phyloP scores from a whole-genome alignment of 352 stramenopile genomes.

The Globisporangium abappressorium region DNA sequence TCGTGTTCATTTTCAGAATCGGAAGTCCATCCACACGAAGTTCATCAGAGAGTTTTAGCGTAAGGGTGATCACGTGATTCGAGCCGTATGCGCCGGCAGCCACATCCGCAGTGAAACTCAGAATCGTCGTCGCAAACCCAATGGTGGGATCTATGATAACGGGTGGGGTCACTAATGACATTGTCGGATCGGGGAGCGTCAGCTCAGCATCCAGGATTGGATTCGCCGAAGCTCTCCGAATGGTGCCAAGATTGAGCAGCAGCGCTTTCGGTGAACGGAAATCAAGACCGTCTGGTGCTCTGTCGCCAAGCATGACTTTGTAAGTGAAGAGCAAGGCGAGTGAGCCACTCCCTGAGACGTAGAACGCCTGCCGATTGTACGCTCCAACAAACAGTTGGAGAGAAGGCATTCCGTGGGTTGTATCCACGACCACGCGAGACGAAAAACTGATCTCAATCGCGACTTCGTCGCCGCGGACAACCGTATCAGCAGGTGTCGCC shows the following conservation, averaged over 20 bases:
- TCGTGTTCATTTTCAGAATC: conserved; percentile 60
- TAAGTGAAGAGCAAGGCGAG: conserved; percentile 63
- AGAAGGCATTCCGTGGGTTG: conserved; percentile 46
- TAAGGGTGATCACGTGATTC: conserved; percentile 71
- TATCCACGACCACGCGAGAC: conserved; percentile 49
- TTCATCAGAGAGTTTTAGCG: conserved; percentile 72
- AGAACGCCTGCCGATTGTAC: conserved; percentile 62
- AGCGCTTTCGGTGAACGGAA: conserved; percentile 50
- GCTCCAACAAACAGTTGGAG: conserved; percentile 55
- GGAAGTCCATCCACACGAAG: conserved; percentile 54
- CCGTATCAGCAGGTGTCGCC: conserved; percentile 31
- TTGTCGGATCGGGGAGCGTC: conserved; percentile 36
- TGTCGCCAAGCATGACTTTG: conserved; percentile 57
- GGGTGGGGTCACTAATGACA: conserved; percentile 37
- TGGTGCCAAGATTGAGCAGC: conserved; percentile 59
- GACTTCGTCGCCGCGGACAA: conserved; percentile 42
- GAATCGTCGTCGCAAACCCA: conserved; percentile 41
- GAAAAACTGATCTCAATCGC: conserved; percentile 69
- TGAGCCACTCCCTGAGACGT: conserved; percentile 50
- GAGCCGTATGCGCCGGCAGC: conserved; percentile 53
- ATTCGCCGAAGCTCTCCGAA: conserved; percentile 45
- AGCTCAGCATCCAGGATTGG: conserved; percentile 59
- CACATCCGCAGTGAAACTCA: conserved; percentile 44
- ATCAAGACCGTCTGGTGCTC: conserved; percentile 39
- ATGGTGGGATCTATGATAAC: conserved; percentile 50